Evolutionary conservation across 495 filamentous ascomycete species (phyloP).

Genomic region (Mytilinidion resinicola): DNA sequence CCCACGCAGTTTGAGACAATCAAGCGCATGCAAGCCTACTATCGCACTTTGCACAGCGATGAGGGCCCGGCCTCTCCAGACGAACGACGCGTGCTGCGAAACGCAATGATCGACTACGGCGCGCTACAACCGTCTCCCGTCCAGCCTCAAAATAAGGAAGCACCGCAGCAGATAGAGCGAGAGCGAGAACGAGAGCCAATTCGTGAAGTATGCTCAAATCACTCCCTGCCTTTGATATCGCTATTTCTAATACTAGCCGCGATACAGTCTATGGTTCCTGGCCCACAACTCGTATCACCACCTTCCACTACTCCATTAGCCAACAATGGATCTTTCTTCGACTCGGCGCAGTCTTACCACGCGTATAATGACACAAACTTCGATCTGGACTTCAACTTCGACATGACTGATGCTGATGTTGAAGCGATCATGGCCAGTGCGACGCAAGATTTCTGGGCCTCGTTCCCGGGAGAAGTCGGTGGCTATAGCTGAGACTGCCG

Average conservation of each 20-base stretch:
- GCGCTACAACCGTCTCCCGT: slow-evolving; percentile 27
- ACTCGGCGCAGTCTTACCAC: slow-evolving; percentile 7
- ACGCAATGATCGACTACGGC: slow-evolving; percentile 30
- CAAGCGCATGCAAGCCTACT: slow-evolving; percentile 32
- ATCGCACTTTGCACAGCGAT: slow-evolving; percentile 17
- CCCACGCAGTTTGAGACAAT: slow-evolving; percentile 27
- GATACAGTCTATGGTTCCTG: neutral
- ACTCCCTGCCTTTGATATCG: neutral
- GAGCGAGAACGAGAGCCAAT: neutral
- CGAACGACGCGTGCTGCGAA: slow-evolving; percentile 24
- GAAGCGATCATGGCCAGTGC: slow-evolving; percentile 25
- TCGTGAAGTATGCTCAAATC: neutral
- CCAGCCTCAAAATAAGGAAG: slow-evolving; percentile 13
- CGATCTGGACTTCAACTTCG: slow-evolving; percentile 25
- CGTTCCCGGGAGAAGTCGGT: slow-evolving; percentile 29
- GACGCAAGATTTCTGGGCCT: slow-evolving; percentile 29
- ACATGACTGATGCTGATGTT: slow-evolving; percentile 23
- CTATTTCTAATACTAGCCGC: neutral
- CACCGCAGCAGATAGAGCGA: neutral
- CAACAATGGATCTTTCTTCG: slow-evolving; percentile 4
- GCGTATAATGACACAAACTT: slow-evolving; percentile 7
- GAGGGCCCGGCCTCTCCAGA: slow-evolving; percentile 26
- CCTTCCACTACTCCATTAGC: slow-evolving; percentile 10
- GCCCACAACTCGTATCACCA: slow-evolving; percentile 10
- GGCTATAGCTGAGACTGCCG: neutral